Percentiles rank a stretch among this genome's conserved stretches.
Evolutionary conservation across 2,329 filamentous ascomycete species (phyloP).

Genomic region (Penicillium italicum): DNA sequence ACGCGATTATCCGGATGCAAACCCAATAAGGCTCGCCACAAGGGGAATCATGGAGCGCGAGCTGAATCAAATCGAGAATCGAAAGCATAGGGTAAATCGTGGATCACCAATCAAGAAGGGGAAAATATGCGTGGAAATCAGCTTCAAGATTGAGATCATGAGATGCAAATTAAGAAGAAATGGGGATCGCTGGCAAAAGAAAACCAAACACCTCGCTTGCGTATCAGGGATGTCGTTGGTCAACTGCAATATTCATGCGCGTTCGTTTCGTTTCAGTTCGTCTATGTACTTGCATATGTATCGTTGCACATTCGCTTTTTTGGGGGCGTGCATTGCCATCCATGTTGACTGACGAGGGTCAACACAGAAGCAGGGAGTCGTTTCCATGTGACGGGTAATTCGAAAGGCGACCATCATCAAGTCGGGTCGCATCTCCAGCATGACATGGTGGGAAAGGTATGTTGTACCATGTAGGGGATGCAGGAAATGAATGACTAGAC

Average conservation of each 20-base stretch:
- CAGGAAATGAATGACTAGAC: slow-evolving; percentile 8
- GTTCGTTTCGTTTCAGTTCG: slow-evolving; percentile 28
- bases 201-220: slow-evolving; percentile 27
- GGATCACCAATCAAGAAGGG: not conserved
- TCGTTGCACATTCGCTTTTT: slow-evolving; percentile 25
- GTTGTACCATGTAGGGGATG: not conserved
- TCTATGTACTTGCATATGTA: slow-evolving; percentile 26
- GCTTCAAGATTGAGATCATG: slow-evolving; percentile 10
- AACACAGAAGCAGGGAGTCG: slow-evolving; percentile 3
- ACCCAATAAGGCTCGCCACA: slow-evolving; percentile 10
- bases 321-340: slow-evolving; percentile 7
- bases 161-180: slow-evolving; percentile 11
- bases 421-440: not conserved
- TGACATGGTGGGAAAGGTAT: not conserved
- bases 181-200: slow-evolving; percentile 16
- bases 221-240: slow-evolving; percentile 21
- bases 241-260: slow-evolving; percentile 22
- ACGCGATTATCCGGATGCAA: slow-evolving; percentile 13
- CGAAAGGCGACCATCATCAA: slow-evolving; percentile 17
- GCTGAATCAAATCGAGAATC: slow-evolving; percentile 11
- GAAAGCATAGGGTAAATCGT: slow-evolving; percentile 3
- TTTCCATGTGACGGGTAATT: slow-evolving; percentile 14
- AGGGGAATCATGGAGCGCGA: slow-evolving; percentile 8
- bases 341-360: not conserved
- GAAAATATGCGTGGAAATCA: not conserved